Evolutionary conservation across 2,329 filamentous ascomycete genomes (phyloP), one percentile per base, ranked within the genome.

Genomic region (Canariomyces notabilis): DNA sequence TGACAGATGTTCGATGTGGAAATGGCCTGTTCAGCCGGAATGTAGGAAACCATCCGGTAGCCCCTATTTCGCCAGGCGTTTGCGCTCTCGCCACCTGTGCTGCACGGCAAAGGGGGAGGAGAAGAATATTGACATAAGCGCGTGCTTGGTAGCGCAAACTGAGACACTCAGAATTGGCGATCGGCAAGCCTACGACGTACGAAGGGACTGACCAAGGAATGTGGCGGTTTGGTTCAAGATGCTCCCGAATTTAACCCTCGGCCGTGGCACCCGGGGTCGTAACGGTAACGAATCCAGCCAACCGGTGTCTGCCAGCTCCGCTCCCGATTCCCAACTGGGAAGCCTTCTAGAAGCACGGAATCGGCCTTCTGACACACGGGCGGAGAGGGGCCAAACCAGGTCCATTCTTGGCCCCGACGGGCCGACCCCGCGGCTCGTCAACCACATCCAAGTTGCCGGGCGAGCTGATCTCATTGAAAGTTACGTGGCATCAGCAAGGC

Each of bases 281-380:
- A n/a, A n/a, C n/a, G n/a, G n/a, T n/a, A n/a, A n/a, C n/a, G n/a
- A n/a, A n/a, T n/a, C n/a, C n/a, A n/a, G n/a, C n/a, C n/a, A n/a
- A n/a, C n/a, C n/a, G n/a, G n/a, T n/a, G n/a, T n/a, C n/a, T 29
- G 14, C 8, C 26, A 8, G 26, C 26, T 12, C 26, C 26, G 9
- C 9, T 12, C 26, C 26, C 14, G 14, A 5, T 45, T 33, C 47
- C 42, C 5, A 37, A 20, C 26, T 29, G 15, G 47, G 42, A 49
- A 49, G 19, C 11, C 20, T 49, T 49, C 47, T 34, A 42, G 47
- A 49, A 49, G 44, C n/a, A n/a, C n/a, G n/a, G 41, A 14, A 35
- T 45, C 42, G 7, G 26, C 26, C 26, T 29, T 29, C 14, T 4
- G 7, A 29, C 7, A 12, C 26, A 11, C 26, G 26, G 4, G 9